A percentile compares a stretch with the other conserved stretches of the same genome.
Evolutionary conservation across 257 asterid species (phyloP).

Genomic region (Scutellaria baicalensis): DNA sequence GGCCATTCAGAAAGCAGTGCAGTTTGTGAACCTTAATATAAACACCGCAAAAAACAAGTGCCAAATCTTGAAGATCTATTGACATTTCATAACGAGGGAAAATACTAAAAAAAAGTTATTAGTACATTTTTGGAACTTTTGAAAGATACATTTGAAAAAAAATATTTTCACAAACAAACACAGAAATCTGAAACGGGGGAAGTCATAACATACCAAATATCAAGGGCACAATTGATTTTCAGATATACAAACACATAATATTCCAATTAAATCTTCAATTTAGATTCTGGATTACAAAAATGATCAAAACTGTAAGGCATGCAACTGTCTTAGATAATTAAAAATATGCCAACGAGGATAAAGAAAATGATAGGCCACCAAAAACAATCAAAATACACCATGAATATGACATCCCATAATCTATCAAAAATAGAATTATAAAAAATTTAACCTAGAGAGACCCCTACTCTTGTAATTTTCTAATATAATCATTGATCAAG

Average conservation of each 20-base stretch:
- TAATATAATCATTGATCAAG: not conserved
- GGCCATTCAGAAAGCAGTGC: not conserved
- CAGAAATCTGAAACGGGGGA: not conserved
- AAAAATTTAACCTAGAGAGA: not conserved
- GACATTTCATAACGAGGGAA: not conserved
- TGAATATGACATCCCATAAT: slow-evolving; percentile 37
- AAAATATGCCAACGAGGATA: slow-evolving; percentile 28
- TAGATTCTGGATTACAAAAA: slow-evolving; percentile 25
- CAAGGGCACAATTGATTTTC: slow-evolving; percentile 7
- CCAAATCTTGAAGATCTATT: not conserved
- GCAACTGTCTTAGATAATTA: slow-evolving; percentile 23
- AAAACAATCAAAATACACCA: slow-evolving; percentile 26
- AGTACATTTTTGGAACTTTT: not conserved
- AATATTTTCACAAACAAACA: not conserved
- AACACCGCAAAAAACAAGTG: not conserved
- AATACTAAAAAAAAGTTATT: not conserved
- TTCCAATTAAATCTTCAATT: slow-evolving; percentile 18
- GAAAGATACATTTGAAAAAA: slow-evolving; percentile 2
- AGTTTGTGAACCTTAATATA: not conserved
- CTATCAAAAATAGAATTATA: slow-evolving; percentile 8
- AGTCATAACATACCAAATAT: slow-evolving; percentile 10
- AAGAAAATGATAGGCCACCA: slow-evolving; percentile 55
- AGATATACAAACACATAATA: slow-evolving; percentile 5
- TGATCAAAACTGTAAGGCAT: slow-evolving; percentile 26
- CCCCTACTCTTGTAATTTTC: not conserved